Conservation (phyloP, 2,329 filamentous ascomycete genomes). For the Coleophoma crateriformis region DNA sequence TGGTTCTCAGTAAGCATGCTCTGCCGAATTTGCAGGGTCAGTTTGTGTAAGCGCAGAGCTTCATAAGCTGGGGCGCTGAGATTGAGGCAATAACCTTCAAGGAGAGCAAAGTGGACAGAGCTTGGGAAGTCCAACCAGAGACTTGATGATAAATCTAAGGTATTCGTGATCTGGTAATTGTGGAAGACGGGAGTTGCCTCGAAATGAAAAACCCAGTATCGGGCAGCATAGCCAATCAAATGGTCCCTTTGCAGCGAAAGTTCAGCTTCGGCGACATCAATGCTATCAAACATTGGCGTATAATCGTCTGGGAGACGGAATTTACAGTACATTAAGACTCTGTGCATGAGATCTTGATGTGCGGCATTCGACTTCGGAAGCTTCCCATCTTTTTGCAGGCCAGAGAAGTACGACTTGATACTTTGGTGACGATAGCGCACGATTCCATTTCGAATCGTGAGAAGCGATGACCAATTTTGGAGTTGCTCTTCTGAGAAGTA, state of each 20-base stretch:
- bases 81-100: background rate
- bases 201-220: background rate
- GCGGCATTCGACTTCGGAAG: background rate
- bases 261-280: background rate
- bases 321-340: background rate
- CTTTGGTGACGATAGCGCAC: background rate
- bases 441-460: background rate
- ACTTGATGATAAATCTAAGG: background rate
- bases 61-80: background rate
- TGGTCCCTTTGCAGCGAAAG: background rate
- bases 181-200: background rate
- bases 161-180: background rate
- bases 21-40: constrained; percentile 1
- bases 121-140: background rate
- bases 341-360: background rate
- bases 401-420: background rate
- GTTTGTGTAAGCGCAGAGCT: background rate
- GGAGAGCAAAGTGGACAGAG: background rate
- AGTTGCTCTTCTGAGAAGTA: background rate
- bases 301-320: background rate
- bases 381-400: background rate
- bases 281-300: background rate
- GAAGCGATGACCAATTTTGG: background rate
- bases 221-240: background rate
- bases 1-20: constrained; percentile 1